Percentiles rank a stretch among this genome's conserved stretches.
Conservation (phyloP, 176 grass and related monocot genomes). For the Rhynchospora pubera region DNA sequence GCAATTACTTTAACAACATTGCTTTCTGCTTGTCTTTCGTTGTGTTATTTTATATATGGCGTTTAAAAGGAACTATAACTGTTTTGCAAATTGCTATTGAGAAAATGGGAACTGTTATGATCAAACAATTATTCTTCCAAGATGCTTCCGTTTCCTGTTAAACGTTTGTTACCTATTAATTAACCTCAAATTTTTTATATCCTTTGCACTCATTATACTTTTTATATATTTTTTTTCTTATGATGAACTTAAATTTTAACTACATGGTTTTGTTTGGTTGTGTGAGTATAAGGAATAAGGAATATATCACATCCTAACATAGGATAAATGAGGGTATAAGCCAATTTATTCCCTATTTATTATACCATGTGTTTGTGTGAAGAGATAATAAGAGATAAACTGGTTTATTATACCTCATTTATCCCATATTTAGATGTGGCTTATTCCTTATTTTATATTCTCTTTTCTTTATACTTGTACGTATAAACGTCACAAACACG, state of each 20-base stretch:
- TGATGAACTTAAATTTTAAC: neutral
- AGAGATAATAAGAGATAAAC: too few species aligned
- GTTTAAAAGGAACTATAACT: neutral
- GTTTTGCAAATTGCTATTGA: neutral
- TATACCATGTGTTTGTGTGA: too few species aligned
- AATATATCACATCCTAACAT: too few species aligned
- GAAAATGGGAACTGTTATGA: neutral
- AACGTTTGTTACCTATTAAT: neutral
- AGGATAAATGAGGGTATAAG: too few species aligned
- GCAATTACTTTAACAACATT: neutral
- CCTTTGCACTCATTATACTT: neutral
- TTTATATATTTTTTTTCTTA: neutral
- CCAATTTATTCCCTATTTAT: too few species aligned
- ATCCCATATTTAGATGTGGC: too few species aligned
- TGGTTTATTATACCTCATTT: too few species aligned
- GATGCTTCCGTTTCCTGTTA: neutral
- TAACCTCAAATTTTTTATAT: neutral
- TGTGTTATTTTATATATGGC: neutral
- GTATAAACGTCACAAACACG: neutral
- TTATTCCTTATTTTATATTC: too few species aligned
- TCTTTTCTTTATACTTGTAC: too few species aligned
- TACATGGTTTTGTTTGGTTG: neutral
- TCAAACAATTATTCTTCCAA: neutral
- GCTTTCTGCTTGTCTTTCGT: neutral
- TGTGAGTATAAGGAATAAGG: too few species aligned